Evolutionary conservation across 768 basidiomycete genomes (phyloP), one percentile per base, ranked within the genome.

Genomic region (Rossbeevera mucosa): DNA sequence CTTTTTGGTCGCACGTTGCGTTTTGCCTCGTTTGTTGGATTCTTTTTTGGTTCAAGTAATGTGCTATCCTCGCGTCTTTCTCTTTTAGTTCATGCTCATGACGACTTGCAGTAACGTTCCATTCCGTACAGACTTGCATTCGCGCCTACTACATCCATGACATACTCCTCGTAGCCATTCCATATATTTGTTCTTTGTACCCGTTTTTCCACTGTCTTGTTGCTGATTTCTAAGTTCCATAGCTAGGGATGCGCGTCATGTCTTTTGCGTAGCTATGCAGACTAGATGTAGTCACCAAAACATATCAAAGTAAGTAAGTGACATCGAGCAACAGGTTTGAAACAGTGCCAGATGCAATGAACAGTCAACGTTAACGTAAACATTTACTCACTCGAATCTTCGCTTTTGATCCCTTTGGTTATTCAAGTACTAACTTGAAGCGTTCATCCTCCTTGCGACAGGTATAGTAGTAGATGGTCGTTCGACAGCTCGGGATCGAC

Each of bases 51-150:
- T 65, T 65, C 50, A 49, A n/a, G 12, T 30, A 14, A 47, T 40
- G 52, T 61, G 48, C 63, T 63, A 58, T 61, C 55, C 51, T 46
- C 14, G 33, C 56, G 43, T 48, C 54, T 41, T 9, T n/a, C 33
- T n/a, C n/a, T 4, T 38, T 45, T 33, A 22, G 12, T 21, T 41
- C 22, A 44, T 55, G 59, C 47, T 51, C 44, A 51, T 24, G n/a
- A 52, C 52, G 58, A 53, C 38, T 47, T 51, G 41, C 42, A 56
- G 52, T 68, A 60, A 68, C 60, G 38, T 47, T 62, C 44, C 33
- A 52, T 48, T 47, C 33, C 50, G 41, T 58, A 69, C 65, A 64
- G 59, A 68, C 66, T 59, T 57, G 46, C 55, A 59, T 62, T 26
- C 43, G 29, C 36, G 33, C 47, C 51, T 16, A 33, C 3, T 33